These are phyloP conservation scores for Candida ulmi DNA, from an alignment of 805 yeast genomes.

Conservation along the genomic window DNA sequence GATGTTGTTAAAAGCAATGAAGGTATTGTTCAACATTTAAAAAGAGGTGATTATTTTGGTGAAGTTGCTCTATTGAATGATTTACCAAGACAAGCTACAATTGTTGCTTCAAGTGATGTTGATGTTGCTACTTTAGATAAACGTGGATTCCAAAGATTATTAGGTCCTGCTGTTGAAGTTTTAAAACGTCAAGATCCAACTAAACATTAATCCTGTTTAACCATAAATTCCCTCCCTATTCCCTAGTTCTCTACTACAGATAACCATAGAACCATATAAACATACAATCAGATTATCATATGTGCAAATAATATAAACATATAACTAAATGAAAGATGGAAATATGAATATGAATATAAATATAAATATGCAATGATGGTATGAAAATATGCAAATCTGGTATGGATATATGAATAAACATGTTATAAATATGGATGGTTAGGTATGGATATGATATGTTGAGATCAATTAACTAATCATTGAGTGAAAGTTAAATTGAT, in stretches of 20 bases:
- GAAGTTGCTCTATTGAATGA: conserved; percentile 92
- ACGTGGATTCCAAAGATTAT: conserved; percentile 85
- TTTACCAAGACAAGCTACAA: conserved; percentile 91
- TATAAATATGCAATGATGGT: no score
- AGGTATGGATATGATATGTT: no score
- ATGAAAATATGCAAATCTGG: no score
- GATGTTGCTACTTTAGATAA: conserved; percentile 91
- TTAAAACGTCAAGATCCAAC: conserved; percentile 86
- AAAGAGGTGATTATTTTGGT: conserved; percentile 91
- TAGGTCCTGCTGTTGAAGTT: conserved; percentile 92
- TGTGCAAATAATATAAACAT: no score
- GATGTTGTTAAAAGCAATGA: conserved; percentile 56
- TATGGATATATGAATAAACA: no score
- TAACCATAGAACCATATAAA: no score
- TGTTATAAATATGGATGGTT: no score
- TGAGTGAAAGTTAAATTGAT: no score
- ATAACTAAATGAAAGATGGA: no score
- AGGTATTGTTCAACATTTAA: conserved; percentile 55
- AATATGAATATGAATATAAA: no score
- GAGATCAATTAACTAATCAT: no score
- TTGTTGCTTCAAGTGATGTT: conserved; percentile 65
- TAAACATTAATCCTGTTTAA: conserved; percentile 17
- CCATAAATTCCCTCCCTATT: not conserved
- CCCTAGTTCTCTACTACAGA: not conserved
- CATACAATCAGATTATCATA: no score